Evolutionary conservation across 202 grass and related monocot genomes (phyloP), one percentile per base, ranked within the genome.

Genomic region (Elaeis oleifera): DNA sequence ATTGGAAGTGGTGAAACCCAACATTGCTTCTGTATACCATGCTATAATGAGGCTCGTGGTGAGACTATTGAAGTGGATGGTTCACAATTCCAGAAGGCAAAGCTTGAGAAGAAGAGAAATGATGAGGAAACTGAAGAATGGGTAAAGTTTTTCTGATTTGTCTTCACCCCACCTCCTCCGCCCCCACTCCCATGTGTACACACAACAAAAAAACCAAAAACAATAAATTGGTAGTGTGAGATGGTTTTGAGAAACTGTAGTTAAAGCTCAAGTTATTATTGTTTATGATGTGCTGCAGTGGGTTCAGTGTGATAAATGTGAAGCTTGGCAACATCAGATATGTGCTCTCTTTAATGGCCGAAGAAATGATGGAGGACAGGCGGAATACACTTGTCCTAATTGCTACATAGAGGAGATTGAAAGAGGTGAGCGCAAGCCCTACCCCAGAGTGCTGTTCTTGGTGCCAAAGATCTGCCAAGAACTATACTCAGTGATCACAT

Each of bases 111-210:
- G 69, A 99, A 94, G 56, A 82, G 65, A 79, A 99, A 99, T 82
- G 95, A 99, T 25, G 95, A 99, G 73, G 95, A 99, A 81, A 99
- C 83, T 21, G 95, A 99, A 87, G 95, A 99, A 94, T 87, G 85
- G 95, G 95, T 99, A 90, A 81, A 5, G 4, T 62, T 66, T 50
- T 58, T 72, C 67, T 18, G 54, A 31, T 3, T 31, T 5, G 18
- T 59, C 36, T 54, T 69, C 69, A 75, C 13, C 28, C 76, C 83
- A 29, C 18, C 61, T 79, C 61, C 58, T 7, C 0, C 6, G 7
- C 8, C 8, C 5, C 24, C 24, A 25, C 24, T 2, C 24, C 1
- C 24, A 25, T 1, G 4, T 3, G 4, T 3, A 26, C 25, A 4
- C 25, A 26, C 3, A 26, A 26, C 4, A 26, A 26, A 26, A 26